phyloP scores from a whole-genome alignment of 176 grass and related monocot genomes.

The Carex littledalei region DNA sequence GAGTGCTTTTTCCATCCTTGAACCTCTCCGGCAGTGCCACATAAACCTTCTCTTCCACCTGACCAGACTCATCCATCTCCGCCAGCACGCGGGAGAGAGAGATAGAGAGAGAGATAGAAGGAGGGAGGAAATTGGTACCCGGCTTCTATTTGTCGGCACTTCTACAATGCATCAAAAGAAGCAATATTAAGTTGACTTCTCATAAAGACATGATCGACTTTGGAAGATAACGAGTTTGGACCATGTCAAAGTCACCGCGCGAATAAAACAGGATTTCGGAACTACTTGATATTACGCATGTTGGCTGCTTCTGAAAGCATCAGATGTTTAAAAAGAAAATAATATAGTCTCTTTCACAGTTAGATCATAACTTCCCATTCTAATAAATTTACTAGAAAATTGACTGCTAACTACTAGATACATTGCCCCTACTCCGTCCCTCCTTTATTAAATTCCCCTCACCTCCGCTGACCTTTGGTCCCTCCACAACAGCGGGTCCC shows the following conservation, averaged over 20 bases:
- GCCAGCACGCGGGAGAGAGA: not conserved
- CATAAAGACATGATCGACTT: not conserved
- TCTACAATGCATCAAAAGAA: not conserved
- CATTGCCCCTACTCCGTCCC: no score
- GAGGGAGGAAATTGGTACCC: no score
- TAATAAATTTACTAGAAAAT: not conserved
- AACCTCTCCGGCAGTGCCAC: slow-evolving; percentile 41
- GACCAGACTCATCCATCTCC: not conserved
- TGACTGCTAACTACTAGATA: not conserved
- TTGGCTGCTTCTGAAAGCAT: not conserved
- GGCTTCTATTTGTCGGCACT: not conserved
- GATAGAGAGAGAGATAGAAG: not conserved
- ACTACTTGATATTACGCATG: not conserved
- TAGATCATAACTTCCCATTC: not conserved
- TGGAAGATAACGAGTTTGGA: not conserved
- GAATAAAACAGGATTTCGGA: not conserved
- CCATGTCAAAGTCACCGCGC: not conserved
- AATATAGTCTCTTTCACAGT: not conserved
- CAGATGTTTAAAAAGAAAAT: not conserved
- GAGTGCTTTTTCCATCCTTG: slow-evolving; percentile 44
- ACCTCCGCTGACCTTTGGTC: no score
- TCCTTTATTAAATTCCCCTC: no score
- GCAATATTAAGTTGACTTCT: not conserved
- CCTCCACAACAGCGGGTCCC: no score
- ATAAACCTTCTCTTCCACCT: slow-evolving; percentile 40